phyloP scores from a whole-genome alignment of 805 yeast species.

The Cyberlindnera japonica region DNA sequence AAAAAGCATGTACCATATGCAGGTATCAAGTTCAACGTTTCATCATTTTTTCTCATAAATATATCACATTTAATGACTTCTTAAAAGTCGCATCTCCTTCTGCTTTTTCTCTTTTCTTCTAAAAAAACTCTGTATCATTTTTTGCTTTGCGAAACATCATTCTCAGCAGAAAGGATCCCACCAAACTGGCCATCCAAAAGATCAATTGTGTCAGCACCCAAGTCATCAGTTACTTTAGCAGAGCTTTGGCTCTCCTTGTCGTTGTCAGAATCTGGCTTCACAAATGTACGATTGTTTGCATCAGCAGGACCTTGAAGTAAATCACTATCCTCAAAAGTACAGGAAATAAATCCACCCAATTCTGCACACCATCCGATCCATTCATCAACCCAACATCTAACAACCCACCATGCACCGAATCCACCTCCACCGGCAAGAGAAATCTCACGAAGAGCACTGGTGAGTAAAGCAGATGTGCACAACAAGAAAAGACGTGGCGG shows the following conservation, averaged over 20 bases:
- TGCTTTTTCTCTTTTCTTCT: not conserved
- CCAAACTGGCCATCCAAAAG: conserved; percentile 25
- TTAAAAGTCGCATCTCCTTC: not conserved
- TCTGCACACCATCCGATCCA: conserved; percentile 66
- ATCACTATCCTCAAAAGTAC: conserved; percentile 8
- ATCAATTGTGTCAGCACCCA: conserved; percentile 16
- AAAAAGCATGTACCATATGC: not conserved
- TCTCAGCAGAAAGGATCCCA: conserved; percentile 2
- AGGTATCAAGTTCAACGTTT: not conserved
- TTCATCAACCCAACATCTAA: conserved; percentile 74
- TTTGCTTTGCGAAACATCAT: not conserved
- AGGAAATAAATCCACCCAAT: conserved; percentile 47
- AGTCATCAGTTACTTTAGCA: not conserved
- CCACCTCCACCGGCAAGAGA: conserved; percentile 54
- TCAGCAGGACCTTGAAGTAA: conserved; percentile 7
- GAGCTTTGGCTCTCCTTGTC: not conserved
- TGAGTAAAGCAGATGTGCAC: conserved; percentile 49
- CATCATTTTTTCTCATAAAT: conserved; percentile 9
- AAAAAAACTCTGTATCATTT: not conserved
- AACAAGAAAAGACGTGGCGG: conserved; percentile 55
- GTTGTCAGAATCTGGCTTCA: conserved; percentile 1
- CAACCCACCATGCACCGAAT: conserved; percentile 73
- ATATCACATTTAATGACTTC: conserved; percentile 3
- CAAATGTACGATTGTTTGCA: not conserved
- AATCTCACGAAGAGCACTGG: conserved; percentile 59